A percentile compares a stretch with the other conserved stretches of the same genome.
phyloP scores from a whole-genome alignment of 305 asterid genomes.

The Fraxinus greggii region DNA sequence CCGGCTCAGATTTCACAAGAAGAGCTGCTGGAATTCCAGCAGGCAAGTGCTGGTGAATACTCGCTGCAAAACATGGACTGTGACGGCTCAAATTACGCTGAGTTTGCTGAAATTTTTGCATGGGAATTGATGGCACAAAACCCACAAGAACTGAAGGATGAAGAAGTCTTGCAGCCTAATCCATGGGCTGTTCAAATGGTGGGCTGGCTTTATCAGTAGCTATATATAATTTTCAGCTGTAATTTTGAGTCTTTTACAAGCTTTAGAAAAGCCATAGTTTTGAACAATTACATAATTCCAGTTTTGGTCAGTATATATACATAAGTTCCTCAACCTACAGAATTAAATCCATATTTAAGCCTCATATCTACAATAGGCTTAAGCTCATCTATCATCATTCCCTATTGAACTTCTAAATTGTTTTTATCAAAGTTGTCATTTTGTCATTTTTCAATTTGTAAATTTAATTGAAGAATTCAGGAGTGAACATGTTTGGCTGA shows the following conservation, averaged over 20 bases:
- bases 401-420: background rate
- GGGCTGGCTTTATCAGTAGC: slow-evolving; percentile 21
- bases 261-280: background rate
- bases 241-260: background rate
- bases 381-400: background rate
- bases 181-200: slow-evolving; percentile 13
- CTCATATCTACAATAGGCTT: background rate
- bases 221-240: background rate
- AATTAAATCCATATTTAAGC: background rate
- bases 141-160: background rate
- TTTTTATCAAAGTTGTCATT: no score
- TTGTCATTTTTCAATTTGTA: no score
- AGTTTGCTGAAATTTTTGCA: background rate
- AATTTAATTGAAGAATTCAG: no score
- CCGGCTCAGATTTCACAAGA: background rate
- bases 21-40: background rate
- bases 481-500: no score
- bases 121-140: background rate
- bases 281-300: background rate
- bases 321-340: background rate
- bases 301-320: background rate
- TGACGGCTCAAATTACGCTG: background rate
- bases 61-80: background rate
- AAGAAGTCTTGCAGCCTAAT: background rate
- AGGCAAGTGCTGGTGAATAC: background rate